phyloP scores from a whole-genome alignment of 192 early-diverging fungal genomes.

The Backusella circina region DNA sequence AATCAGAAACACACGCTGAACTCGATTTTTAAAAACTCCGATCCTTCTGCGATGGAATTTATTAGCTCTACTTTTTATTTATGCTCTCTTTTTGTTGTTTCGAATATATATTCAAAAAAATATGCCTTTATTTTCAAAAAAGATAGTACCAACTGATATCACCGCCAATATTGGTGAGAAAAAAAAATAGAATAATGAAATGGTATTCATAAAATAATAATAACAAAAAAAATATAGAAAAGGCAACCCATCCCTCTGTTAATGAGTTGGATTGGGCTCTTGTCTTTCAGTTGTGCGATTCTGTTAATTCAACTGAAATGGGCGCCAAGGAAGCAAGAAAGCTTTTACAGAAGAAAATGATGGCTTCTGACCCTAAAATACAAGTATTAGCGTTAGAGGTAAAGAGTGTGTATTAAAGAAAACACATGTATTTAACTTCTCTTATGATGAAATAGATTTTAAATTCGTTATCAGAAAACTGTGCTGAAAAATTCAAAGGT shows the following conservation, averaged over 20 bases:
- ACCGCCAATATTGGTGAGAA: constrained; percentile 32
- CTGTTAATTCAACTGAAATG: constrained; percentile 23
- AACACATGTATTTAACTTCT: not conserved
- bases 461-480: constrained; percentile 30
- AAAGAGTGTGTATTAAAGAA: no score
- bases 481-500: constrained; percentile 8
- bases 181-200: no score
- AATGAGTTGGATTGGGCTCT: constrained; percentile 34
- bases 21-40: not conserved
- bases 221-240: constrained; percentile 8
- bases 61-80: not conserved
- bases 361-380: constrained; percentile 6
- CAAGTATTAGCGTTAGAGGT: constrained; percentile 29
- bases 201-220: not conserved
- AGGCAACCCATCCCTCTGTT: constrained; percentile 14
- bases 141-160: constrained; percentile 32
- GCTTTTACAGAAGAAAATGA: constrained; percentile 35
- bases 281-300: constrained; percentile 28
- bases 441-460: constrained; percentile 13
- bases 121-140: constrained; percentile 39
- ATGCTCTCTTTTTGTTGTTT: not conserved
- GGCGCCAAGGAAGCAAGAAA: constrained; percentile 40
- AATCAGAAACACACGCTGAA: not conserved
- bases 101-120: not conserved
- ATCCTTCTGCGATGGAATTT: not conserved